A percentile compares a stretch with the other conserved stretches of the same genome.
phyloP scores from a whole-genome alignment of 2,329 filamentous ascomycete species.

The Fusarium bulbicola region DNA sequence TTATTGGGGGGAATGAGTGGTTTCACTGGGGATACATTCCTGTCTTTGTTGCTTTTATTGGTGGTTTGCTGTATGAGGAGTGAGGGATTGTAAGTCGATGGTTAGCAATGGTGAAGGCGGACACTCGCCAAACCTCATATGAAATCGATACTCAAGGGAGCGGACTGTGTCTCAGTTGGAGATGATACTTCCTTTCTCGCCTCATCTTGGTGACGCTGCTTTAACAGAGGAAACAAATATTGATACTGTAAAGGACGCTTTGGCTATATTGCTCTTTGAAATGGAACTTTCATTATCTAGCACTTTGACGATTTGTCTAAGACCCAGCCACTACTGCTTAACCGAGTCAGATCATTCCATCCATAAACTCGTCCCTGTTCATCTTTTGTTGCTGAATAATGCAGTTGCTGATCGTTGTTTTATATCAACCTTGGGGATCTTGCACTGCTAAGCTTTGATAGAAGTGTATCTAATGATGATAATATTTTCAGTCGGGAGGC shows the following conservation, averaged over 20 bases:
- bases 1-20: conserved; percentile 33
- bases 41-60: background rate
- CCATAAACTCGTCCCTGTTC: rapidly evolving
- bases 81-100: background rate
- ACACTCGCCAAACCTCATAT: too few species aligned
- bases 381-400: background rate
- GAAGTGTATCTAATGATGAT: background rate
- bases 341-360: rapidly evolving
- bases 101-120: rapidly evolving
- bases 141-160: rapidly evolving
- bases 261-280: background rate
- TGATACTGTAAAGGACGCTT: rapidly evolving
- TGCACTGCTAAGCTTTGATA: background rate
- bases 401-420: rapidly evolving
- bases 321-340: rapidly evolving
- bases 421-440: background rate
- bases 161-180: rapidly evolving
- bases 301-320: background rate
- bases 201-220: too few species aligned
- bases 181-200: too few species aligned
- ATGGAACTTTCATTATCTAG: background rate
- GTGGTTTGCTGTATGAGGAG: conserved; percentile 6
- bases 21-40: conserved; percentile 33
- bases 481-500: background rate
- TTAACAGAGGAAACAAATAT: rapidly evolving